Percentiles rank a stretch among this genome's conserved stretches.
Conservation (phyloP, 768 basidiomycete genomes). For the Boletus rubescentipes region DNA sequence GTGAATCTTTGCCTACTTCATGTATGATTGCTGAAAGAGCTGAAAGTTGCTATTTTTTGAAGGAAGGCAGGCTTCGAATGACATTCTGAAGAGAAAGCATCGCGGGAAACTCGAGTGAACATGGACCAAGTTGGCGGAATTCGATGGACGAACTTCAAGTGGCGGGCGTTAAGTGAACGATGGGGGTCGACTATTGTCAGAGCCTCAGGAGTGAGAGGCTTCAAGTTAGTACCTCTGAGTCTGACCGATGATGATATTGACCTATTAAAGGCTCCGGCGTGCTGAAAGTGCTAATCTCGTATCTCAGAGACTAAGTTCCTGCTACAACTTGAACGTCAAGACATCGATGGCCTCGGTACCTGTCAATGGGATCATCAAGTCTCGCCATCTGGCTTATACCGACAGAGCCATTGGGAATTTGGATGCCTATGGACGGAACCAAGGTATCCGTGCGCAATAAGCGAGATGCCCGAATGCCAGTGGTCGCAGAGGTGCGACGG, state of each 20-base stretch:
- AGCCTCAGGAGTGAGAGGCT: too few relatives aligned
- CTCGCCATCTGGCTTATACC: neutral
- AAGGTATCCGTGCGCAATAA: slow-evolving; percentile 78
- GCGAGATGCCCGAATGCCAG: slow-evolving; percentile 57
- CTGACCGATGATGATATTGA: slow-evolving; percentile 70
- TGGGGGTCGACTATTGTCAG: too few relatives aligned
- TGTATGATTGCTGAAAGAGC: slow-evolving; percentile 60
- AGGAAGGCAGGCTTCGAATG: slow-evolving; percentile 66
- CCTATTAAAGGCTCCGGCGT: slow-evolving; percentile 89
- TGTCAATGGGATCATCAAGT: neutral
- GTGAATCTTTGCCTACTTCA: slow-evolving; percentile 41
- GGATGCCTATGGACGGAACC: slow-evolving; percentile 71
- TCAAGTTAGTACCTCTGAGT: slow-evolving; percentile 13
- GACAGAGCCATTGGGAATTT: neutral
- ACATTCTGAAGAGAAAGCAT: slow-evolving; percentile 78
- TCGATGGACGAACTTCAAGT: slow-evolving; percentile 55
- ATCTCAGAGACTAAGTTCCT: slow-evolving; percentile 60
- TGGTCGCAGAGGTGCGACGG: neutral
- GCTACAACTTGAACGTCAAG: slow-evolving; percentile 89
- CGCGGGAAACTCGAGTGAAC: slow-evolving; percentile 65
- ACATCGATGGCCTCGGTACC: slow-evolving; percentile 58
- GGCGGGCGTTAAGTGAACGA: slow-evolving; percentile 65
- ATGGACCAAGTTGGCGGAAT: slow-evolving; percentile 62
- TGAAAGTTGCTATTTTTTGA: slow-evolving; percentile 53
- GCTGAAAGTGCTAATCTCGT: slow-evolving; percentile 69